Base-by-base conservation (phyloP, 768 basidiomycete genomes). In the Tricholoma hemisulphureum region DNA sequence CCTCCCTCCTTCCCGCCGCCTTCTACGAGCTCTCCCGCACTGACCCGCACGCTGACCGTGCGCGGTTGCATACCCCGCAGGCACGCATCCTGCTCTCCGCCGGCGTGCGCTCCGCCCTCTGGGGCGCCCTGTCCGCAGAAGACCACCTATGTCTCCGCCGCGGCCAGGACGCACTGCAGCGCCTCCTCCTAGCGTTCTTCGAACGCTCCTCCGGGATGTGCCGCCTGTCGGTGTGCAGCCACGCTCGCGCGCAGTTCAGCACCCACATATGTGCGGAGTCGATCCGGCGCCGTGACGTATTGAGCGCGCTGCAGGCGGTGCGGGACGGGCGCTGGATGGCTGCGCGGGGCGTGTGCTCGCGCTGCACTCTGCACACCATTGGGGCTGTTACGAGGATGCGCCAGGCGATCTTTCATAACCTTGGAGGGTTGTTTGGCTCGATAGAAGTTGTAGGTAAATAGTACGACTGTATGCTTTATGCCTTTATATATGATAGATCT, bases 141-240 rank as follows among this genome's bases (percentile, higher is more conserved):
- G 58, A 59, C 49, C 58, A 55, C 18, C 51, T 59, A 53, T 59
- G 53, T 31, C 29, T 59, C 6, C 58, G 51, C 32, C 54, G 45
- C 10, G 53, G 53, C 11, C 46, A 34, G 2, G 53, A 54, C 50
- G 29, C 39, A 21, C 51, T 59, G 21, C 53, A 59, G 32, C 26
- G 32, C 23, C 11, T 43, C 6, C 24, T 39, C 10, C 58, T 59
- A 32, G 28, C 23, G 31, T 26, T 23, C 7, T 51, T 59, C 18
- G 53, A 51, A 18, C 31, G n/a, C 3, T 39, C 50, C 6, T 10
- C 48, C 2, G 49, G 45, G 26, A 8, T 51, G 0, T 59, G 58
- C 39, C 11, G 11, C 10, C 10, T n/a, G 18, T 28, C 18, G 8
- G 16, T 21, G 10, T 59, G 58, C 26, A 21, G 41, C 3, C 53